Conservation (phyloP, 495 filamentous ascomycete species). For the Diplogelasinospora grovesii region DNA sequence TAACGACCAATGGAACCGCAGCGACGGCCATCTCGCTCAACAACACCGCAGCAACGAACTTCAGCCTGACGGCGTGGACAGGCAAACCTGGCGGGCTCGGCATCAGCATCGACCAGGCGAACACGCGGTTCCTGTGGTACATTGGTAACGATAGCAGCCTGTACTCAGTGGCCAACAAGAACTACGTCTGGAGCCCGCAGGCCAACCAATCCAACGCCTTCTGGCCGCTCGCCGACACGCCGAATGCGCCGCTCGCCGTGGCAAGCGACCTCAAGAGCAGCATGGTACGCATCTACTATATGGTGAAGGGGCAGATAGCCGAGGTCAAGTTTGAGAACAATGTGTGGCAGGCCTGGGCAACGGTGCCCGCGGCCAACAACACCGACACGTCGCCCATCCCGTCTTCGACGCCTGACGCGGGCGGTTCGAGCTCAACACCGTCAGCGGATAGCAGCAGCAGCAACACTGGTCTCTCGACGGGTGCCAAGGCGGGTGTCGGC, state of each 20-base stretch:
- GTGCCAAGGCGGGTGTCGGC: conserved; percentile 32
- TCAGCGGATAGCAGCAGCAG: not conserved
- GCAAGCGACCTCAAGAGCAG: conserved; percentile 14
- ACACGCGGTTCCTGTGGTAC: conserved; percentile 27
- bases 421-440: too few relatives aligned
- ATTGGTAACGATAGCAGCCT: conserved; percentile 30
- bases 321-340: conserved; percentile 25
- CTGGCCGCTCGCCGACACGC: conserved; percentile 30
- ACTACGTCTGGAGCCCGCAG: conserved; percentile 17
- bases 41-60: conserved; percentile 19
- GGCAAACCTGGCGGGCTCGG: conserved; percentile 21
- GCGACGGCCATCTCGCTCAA: conserved; percentile 17
- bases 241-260: conserved; percentile 25
- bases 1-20: conserved; percentile 16
- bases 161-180: conserved; percentile 20
- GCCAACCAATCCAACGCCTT: conserved; percentile 14
- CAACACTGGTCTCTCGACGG: conserved; percentile 21
- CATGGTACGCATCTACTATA: conserved; percentile 29
- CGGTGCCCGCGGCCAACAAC: not conserved
- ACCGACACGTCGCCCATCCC: conserved; percentile 1
- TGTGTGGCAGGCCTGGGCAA: conserved; percentile 14
- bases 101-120: conserved; percentile 21
- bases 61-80: conserved; percentile 24
- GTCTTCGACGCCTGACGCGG: not conserved
- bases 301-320: conserved; percentile 22